Base-by-base conservation (phyloP, 2,329 filamentous ascomycete genomes). In the Venturia oleaginea region DNA sequence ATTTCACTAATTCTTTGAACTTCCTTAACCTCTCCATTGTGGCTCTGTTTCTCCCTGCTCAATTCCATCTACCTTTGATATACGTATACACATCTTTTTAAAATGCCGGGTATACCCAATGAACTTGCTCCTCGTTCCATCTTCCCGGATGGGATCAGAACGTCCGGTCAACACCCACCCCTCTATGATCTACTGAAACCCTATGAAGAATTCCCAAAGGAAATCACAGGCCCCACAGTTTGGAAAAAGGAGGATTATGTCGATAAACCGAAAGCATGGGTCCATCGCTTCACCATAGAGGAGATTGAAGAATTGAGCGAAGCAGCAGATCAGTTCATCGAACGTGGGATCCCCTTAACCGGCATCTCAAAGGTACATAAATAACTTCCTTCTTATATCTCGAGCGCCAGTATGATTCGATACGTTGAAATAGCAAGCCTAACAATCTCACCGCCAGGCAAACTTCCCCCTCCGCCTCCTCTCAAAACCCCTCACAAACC, bases 111-210 rank as follows among this genome's bases (percentile, higher is more conserved):
- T 6, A 57, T 63, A 17, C 27, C 51, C 19, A 63, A 63, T 19
- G 46, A 63, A 22, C 27, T 34, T 4, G 62, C 62, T 6, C 62
- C 48, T 10, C 62, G 62, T 19, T 34, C 24, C 32, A 63, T 63
- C 51, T 63, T 63, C 37, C 62, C 62, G 3, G 62, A 63, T 24
- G 62, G 62, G 10, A 57, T 63, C n/a, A 19, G 34, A 24, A 88
- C 86, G 24, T 83, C 87, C 0, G 90, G 90, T 46, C 90, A 93
- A 72, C 87, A 90, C 69, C 79, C 83, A 30, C 90, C 90, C 1
- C 74, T 89, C 40, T 87, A 87, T 71, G 80, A 86, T 38, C 76
- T 81, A 10, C 75, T 93, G n/a, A 79, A 77, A 60, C 83, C 88
- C 0, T 93, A 91, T 73, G 79, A 82, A 0, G 80, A 82, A 19